Percentiles rank a stretch among this genome's conserved stretches.
phyloP scores from a whole-genome alignment of 2,329 filamentous ascomycete species.

The Tricladium varicosporioides region DNA sequence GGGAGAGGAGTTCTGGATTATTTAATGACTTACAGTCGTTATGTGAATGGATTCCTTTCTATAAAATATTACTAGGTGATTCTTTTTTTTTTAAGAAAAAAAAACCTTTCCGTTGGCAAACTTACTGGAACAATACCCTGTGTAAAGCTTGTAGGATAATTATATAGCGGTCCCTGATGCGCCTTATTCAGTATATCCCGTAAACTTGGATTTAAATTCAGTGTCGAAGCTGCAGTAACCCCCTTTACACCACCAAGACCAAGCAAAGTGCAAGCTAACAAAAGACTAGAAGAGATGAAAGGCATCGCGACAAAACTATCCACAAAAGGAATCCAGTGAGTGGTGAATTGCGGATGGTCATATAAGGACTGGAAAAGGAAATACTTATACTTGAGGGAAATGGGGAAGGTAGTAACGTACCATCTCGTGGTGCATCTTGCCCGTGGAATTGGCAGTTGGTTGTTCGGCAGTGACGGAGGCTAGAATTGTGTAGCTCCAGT shows the following conservation, averaged over 20 bases:
- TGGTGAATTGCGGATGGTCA: not conserved
- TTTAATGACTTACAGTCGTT: conserved; percentile 54
- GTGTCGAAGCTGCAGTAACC: conserved; percentile 12
- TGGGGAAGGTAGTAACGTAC: not conserved
- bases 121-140: conserved; percentile 55
- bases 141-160: conserved; percentile 60
- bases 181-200: conserved; percentile 56
- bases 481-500: not conserved
- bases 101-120: too few species aligned
- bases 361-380: not conserved
- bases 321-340: not conserved
- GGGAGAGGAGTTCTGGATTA: too few species aligned
- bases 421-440: not conserved
- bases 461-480: not conserved
- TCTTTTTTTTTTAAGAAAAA: too few species aligned
- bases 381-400: not conserved
- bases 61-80: conserved; percentile 6
- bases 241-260: conserved; percentile 5
- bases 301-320: conserved; percentile 12
- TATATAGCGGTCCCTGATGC: conserved; percentile 49
- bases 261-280: conserved; percentile 9
- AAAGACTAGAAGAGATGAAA: conserved; percentile 16
- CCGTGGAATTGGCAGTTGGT: not conserved
- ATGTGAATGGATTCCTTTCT: conserved; percentile 54
- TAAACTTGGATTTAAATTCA: conserved; percentile 44